Conservation (phyloP, 176 grass and related monocot species). For the Hsuehochloa calcarea region DNA sequence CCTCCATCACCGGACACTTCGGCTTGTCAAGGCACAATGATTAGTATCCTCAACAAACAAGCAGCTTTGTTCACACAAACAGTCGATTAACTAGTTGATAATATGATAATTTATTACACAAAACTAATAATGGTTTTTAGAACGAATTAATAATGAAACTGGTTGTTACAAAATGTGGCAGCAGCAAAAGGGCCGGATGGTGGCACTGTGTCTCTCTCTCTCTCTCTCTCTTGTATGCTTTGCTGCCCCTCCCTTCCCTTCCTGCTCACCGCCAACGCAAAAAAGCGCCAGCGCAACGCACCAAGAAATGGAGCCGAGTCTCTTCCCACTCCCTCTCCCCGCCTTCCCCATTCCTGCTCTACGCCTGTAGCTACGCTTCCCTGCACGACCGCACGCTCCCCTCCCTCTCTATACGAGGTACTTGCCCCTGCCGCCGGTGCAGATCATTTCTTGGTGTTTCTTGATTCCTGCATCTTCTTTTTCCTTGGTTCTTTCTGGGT, state of each 20-base stretch:
- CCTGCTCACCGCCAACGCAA: slow-evolving; percentile 28
- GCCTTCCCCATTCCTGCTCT: neutral
- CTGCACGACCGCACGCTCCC: neutral
- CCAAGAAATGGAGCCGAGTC: slow-evolving; percentile 34
- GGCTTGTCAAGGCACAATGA: neutral
- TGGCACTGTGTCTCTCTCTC: slow-evolving; percentile 26
- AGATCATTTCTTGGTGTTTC: slow-evolving; percentile 10
- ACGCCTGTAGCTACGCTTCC: neutral
- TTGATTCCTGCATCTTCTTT: neutral
- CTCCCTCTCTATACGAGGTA: slow-evolving; percentile 6
- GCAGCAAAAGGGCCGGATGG: slow-evolving; percentile 2
- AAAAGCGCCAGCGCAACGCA: slow-evolving; percentile 24
- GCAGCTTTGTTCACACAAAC: neutral
- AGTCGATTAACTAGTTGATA: neutral
- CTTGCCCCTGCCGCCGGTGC: neutral
- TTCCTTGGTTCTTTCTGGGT: neutral
- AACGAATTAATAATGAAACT: neutral
- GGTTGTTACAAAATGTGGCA: slow-evolving; percentile 31
- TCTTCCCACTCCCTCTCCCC: neutral
- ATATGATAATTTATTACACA: neutral
- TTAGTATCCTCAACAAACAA: neutral
- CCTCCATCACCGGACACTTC: neutral
- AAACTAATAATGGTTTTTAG: neutral
- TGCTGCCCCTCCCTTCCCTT: neutral
- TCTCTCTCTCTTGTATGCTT: neutral